A percentile compares a stretch with the other conserved stretches of the same genome.
Conservation (phyloP, 495 filamentous ascomycete species). For the Gamarada debralockiae region DNA sequence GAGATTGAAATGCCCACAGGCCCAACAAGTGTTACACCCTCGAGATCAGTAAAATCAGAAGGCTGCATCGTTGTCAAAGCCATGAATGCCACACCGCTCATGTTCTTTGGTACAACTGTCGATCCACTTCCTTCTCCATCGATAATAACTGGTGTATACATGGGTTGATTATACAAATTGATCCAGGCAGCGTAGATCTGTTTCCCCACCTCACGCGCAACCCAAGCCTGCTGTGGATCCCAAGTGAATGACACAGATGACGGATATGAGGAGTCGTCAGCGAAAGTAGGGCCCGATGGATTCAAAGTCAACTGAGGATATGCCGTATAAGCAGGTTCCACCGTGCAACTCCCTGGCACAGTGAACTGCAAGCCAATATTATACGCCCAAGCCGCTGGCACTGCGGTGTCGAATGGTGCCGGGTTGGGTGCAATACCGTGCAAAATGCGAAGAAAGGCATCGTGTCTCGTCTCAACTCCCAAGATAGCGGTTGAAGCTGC, state of each 20-base stretch:
- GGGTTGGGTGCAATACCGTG: conserved; percentile 7
- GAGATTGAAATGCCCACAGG: too few relatives aligned
- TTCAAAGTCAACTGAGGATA: conserved; percentile 2
- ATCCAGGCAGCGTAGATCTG: conserved; percentile 7
- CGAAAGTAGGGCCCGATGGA: background rate
- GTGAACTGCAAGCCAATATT: conserved; percentile 12
- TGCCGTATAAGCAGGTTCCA: conserved; percentile 1
- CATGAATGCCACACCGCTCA: background rate
- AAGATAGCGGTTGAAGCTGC: background rate
- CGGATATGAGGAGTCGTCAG: background rate
- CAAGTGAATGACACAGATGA: conserved; percentile 2
- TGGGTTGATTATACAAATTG: conserved; percentile 3
- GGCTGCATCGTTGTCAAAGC: conserved; percentile 6
- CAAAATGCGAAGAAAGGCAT: conserved; percentile 9
- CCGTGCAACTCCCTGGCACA: conserved; percentile 1
- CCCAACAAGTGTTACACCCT: too few relatives aligned
- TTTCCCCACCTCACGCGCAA: conserved; percentile 7
- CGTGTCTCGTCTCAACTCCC: conserved; percentile 2
- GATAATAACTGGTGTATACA: conserved; percentile 3
- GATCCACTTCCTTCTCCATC: background rate
- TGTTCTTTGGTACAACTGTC: background rate
- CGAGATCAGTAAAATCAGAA: background rate
- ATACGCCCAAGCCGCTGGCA: conserved; percentile 7
- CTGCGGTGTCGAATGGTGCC: conserved; percentile 8
- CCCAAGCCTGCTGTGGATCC: conserved; percentile 9